Evolutionary conservation across 148 eudicot species (phyloP).

Genomic region (Amaranthus cruentus): DNA sequence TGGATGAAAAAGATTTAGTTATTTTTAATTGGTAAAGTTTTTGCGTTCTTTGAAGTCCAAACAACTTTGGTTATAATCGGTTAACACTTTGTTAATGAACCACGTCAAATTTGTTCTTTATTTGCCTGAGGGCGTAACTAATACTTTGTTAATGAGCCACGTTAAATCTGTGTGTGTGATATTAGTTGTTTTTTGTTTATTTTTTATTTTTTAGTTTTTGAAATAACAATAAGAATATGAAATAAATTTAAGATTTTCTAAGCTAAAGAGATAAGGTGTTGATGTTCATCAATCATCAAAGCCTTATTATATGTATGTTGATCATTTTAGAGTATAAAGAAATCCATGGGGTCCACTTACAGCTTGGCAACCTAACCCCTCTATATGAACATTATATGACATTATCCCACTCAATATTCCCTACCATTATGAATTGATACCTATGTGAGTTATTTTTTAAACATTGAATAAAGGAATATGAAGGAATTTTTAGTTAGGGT

Average conservation of each 20-base stretch:
- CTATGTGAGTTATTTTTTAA: constrained; percentile 19
- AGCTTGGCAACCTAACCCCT: constrained; percentile 10
- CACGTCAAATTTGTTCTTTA: no score
- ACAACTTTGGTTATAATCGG: no score
- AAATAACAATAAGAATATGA: not conserved
- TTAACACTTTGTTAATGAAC: no score
- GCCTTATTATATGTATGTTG: not conserved
- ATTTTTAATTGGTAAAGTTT: no score
- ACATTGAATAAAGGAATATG: not conserved
- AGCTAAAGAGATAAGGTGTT: constrained; percentile 9
- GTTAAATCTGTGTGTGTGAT: no score
- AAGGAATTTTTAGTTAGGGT: not conserved
- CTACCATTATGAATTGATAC: not conserved
- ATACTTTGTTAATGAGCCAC: no score
- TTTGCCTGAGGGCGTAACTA: no score
- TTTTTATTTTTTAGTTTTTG: no score
- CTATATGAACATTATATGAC: not conserved
- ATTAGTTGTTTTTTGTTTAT: no score
- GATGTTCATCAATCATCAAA: not conserved
- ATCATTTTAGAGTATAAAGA: not conserved
- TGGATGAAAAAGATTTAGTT: no score
- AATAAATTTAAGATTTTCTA: not conserved
- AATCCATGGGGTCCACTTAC: constrained; percentile 1
- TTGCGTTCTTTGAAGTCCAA: no score
- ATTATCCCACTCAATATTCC: constrained; percentile 5